phyloP scores from a whole-genome alignment of 345 rosid species.

The Barbarea vulgaris region DNA sequence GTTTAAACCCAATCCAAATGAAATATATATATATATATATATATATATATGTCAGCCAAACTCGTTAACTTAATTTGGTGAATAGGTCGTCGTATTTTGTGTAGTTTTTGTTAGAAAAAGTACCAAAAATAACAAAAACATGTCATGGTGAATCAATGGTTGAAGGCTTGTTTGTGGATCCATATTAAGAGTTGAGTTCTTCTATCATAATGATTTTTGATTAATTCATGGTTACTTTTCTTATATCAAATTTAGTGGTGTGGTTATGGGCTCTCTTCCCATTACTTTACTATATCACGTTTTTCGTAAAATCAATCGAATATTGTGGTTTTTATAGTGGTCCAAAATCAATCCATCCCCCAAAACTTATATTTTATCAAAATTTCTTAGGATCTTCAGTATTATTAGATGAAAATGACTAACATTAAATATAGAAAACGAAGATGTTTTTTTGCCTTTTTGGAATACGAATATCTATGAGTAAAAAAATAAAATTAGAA shows the following conservation, averaged over 20 bases:
- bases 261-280: too few relatives aligned
- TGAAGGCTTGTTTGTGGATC: too few relatives aligned
- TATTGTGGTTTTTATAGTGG: not conserved
- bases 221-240: not conserved
- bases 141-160: not conserved
- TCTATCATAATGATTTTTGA: not conserved
- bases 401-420: not conserved
- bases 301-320: not conserved
- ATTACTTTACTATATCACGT: not conserved
- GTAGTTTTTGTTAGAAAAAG: not conserved
- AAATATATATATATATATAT: too few relatives aligned
- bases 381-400: not conserved
- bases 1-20: too few relatives aligned
- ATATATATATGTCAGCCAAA: not conserved
- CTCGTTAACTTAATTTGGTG: not conserved
- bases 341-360: not conserved
- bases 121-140: not conserved
- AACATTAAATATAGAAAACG: not conserved
- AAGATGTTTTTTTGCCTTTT: too few relatives aligned
- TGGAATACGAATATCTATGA: too few relatives aligned
- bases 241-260: too few relatives aligned
- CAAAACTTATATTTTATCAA: too few relatives aligned
- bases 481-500: too few relatives aligned
- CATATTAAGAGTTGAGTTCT: too few relatives aligned
- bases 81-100: not conserved